A percentile compares a stretch with the other conserved stretches of the same genome.
Evolutionary conservation across 495 filamentous ascomycete genomes (phyloP).

Genomic region (Durotheca rogersii): DNA sequence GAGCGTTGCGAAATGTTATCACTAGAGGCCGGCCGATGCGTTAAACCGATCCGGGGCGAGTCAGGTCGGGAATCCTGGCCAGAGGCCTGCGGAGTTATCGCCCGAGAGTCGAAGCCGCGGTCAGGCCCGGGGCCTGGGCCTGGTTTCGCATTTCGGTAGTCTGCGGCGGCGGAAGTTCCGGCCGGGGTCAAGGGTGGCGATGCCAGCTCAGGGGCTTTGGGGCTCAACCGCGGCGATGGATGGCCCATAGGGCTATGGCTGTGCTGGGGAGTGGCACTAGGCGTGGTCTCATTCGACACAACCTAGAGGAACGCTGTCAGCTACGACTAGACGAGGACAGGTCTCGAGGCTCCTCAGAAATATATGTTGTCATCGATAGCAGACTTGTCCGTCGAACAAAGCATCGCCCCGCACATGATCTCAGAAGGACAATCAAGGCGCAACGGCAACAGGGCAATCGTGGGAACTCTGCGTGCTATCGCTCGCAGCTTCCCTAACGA

Average conservation of each 20-base stretch:
- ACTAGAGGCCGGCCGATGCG: constrained; percentile 43
- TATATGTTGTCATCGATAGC: constrained; percentile 1
- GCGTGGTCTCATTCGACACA: constrained; percentile 44
- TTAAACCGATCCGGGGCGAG: constrained; percentile 35
- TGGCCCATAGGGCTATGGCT: constrained; percentile 40
- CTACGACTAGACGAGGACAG: constrained; percentile 4
- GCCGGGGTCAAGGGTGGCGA: constrained; percentile 90
- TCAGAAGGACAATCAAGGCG: background rate
- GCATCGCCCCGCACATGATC: background rate
- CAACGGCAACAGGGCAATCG: background rate
- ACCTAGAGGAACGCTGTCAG: constrained; percentile 39
- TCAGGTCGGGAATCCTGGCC: constrained; percentile 42
- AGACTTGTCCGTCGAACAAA: constrained; percentile 3
- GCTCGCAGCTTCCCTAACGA: background rate
- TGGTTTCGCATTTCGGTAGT: constrained; percentile 36
- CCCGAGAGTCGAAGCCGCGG: constrained; percentile 40
- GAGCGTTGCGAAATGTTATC: constrained; percentile 37
- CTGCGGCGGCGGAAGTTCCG: constrained; percentile 53
- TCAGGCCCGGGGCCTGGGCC: constrained; percentile 33
- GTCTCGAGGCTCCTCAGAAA: background rate
- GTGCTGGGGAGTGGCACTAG: constrained; percentile 36
- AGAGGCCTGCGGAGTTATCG: constrained; percentile 65
- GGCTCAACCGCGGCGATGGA: constrained; percentile 45
- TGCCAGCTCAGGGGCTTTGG: constrained; percentile 64
- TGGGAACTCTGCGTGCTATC: constrained; percentile 1